Conservation (phyloP, 345 rosid species). For the Aquilaria yunnanensis region DNA sequence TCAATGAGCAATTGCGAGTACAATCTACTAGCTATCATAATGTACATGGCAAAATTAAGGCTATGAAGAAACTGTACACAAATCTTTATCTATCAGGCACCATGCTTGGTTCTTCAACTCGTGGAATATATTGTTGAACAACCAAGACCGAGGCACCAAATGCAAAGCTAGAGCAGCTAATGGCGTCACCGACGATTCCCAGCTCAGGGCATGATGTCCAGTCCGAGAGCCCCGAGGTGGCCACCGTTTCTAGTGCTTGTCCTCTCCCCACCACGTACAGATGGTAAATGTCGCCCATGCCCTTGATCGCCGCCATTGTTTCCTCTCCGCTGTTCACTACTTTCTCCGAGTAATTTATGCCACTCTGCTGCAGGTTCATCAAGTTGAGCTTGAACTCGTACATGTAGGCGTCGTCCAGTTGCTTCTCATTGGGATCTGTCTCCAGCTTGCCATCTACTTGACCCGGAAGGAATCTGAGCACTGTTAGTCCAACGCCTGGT, state of each 20-base stretch:
- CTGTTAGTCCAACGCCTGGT: constrained; percentile 27
- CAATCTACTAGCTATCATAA: too few species aligned
- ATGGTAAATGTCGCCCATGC: constrained; percentile 27
- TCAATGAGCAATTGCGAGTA: too few species aligned
- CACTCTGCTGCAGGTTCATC: constrained; percentile 9
- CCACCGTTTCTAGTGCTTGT: constrained; percentile 22
- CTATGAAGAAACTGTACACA: too few species aligned
- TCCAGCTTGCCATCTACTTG: constrained; percentile 3
- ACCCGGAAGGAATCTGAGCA: constrained; percentile 36
- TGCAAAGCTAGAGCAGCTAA: constrained; percentile 35
- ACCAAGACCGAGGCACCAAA: constrained; percentile 53
- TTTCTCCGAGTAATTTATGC: constrained; percentile 30
- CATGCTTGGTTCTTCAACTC: background rate
- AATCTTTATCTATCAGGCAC: too few species aligned
- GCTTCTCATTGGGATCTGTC: constrained; percentile 15
- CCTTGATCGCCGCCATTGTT: constrained; percentile 21
- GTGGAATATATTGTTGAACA: constrained; percentile 38
- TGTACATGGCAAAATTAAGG: too few species aligned
- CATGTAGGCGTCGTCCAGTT: constrained; percentile 30
- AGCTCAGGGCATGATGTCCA: constrained; percentile 48
- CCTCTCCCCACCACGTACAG: constrained; percentile 54
- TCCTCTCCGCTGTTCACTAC: constrained; percentile 39
- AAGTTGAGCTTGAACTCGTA: constrained; percentile 41
- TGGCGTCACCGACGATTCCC: constrained; percentile 49
- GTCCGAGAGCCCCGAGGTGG: constrained; percentile 33